Evolutionary conservation across 2,329 filamentous ascomycete genomes (phyloP).

Genomic region (Trichoderma sp.): DNA sequence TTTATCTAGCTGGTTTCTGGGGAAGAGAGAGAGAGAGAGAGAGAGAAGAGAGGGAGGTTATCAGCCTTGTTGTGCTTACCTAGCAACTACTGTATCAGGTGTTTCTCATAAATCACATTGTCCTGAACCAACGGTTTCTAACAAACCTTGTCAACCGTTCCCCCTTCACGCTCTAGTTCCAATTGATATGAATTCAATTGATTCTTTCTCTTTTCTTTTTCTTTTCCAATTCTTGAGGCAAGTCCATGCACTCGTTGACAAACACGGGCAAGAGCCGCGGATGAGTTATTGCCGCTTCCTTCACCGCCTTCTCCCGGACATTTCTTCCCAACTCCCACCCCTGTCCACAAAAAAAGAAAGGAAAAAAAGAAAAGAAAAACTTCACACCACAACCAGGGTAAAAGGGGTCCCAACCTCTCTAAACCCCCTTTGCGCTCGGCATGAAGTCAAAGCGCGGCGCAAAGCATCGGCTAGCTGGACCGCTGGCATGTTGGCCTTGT

Average conservation of each 20-base stretch:
- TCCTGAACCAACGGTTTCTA: background rate
- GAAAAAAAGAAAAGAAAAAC: background rate
- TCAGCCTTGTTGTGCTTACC: background rate
- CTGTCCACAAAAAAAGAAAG: background rate
- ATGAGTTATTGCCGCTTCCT: constrained; percentile 5
- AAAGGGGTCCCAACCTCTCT: constrained; percentile 1
- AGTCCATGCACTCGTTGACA: background rate
- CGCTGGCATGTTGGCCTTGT: background rate
- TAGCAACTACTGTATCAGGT: background rate
- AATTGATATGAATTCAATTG: background rate
- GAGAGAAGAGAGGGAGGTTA: background rate
- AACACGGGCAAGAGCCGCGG: background rate
- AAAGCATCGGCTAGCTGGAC: background rate
- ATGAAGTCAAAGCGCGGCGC: background rate
- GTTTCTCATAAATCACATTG: background rate
- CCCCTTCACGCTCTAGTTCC: background rate
- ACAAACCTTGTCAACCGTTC: background rate
- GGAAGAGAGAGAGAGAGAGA: background rate
- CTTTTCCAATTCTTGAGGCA: background rate
- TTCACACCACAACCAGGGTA: background rate
- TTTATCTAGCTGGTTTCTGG: background rate
- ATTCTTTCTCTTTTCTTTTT: background rate
- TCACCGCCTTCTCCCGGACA: constrained; percentile 8
- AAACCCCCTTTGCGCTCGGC: background rate
- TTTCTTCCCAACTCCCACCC: background rate